These are phyloP conservation scores for Pseudogymnoascus sp. DNA, from an alignment of 2,329 filamentous ascomycete species.

Conservation along the genomic window DNA sequence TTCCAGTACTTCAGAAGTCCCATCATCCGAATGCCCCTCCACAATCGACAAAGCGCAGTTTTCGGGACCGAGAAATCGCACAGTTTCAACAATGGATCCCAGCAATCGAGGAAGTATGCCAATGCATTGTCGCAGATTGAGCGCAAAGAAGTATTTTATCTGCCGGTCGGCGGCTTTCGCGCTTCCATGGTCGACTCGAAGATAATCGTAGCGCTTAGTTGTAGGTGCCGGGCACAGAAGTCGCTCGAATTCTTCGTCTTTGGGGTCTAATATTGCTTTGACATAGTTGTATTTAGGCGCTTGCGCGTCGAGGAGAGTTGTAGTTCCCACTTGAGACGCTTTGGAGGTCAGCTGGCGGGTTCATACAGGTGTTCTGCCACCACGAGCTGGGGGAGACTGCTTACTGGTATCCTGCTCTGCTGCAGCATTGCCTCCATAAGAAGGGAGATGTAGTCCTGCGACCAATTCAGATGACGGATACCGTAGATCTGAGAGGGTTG, in stretches of 20 bases:
- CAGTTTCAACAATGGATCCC: slow-evolving; percentile 43
- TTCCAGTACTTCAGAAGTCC: slow-evolving; percentile 43
- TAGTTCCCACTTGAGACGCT: background rate
- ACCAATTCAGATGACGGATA: slow-evolving; percentile 2
- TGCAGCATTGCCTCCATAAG: too few species aligned
- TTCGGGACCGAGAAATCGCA: slow-evolving; percentile 42
- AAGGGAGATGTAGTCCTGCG: background rate
- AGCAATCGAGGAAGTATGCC: slow-evolving; percentile 43
- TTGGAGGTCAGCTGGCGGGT: slow-evolving; percentile 5
- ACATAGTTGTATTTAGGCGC: slow-evolving; percentile 9
- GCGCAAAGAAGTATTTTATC: slow-evolving; percentile 43
- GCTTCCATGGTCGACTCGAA: background rate
- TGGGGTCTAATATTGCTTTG: slow-evolving; percentile 15
- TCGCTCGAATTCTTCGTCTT: slow-evolving; percentile 12
- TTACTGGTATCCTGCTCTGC: background rate
- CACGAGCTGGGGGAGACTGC: background rate
- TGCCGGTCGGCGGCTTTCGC: slow-evolving; percentile 19
- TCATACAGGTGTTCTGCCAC: background rate
- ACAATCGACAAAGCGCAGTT: slow-evolving; percentile 48
- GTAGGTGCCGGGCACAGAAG: slow-evolving; percentile 11
- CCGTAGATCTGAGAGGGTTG: slow-evolving; percentile 8
- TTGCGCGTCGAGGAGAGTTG: background rate
- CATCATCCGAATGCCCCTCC: slow-evolving; percentile 48
- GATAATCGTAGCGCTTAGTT: slow-evolving; percentile 14
- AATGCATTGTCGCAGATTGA: slow-evolving; percentile 42